These are phyloP conservation scores for Cercophora sp. DNA, from an alignment of 495 filamentous ascomycete genomes.

Conservation along the genomic window DNA sequence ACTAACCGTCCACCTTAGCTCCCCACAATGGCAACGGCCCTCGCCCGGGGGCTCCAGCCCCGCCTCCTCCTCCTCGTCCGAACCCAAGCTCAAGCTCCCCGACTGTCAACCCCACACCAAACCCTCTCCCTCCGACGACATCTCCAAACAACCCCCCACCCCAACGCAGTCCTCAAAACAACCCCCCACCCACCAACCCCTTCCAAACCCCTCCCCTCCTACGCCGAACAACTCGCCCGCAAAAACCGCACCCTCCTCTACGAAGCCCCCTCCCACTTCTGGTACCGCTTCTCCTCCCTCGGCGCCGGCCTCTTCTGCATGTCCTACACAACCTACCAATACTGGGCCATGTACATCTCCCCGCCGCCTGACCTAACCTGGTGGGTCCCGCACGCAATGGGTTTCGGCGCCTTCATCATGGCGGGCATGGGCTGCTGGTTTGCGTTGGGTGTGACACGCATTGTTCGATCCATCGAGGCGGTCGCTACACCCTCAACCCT, in stretches of 20 bases:
- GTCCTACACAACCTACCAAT: constrained; percentile 52
- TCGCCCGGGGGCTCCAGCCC: constrained; percentile 2
- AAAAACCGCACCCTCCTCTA: constrained; percentile 52
- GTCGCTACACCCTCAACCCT: constrained; percentile 21
- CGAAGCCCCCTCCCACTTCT: constrained; percentile 56
- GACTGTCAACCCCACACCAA: too few relatives aligned
- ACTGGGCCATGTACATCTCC: constrained; percentile 41
- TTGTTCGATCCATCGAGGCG: constrained; percentile 41
- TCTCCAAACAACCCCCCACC: not conserved
- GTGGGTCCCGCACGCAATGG: constrained; percentile 44
- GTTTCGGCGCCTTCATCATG: constrained; percentile 42
- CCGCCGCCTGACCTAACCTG: constrained; percentile 37
- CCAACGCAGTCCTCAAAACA: not conserved
- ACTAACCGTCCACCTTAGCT: not conserved
- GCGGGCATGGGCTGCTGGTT: constrained; percentile 44
- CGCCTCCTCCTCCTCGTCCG: constrained; percentile 11
- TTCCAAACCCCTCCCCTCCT: constrained; percentile 19
- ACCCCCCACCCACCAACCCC: not conserved
- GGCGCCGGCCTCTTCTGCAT: constrained; percentile 54
- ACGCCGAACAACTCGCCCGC: constrained; percentile 41
- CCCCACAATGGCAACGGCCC: constrained; percentile 1
- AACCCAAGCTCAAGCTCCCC: too few relatives aligned
- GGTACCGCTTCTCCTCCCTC: constrained; percentile 56
- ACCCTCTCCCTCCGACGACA: constrained; percentile 15
- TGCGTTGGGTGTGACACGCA: constrained; percentile 35